Base-by-base conservation (phyloP, 208 protist genomes). In the Vickermania ingenoplastis region DNA sequence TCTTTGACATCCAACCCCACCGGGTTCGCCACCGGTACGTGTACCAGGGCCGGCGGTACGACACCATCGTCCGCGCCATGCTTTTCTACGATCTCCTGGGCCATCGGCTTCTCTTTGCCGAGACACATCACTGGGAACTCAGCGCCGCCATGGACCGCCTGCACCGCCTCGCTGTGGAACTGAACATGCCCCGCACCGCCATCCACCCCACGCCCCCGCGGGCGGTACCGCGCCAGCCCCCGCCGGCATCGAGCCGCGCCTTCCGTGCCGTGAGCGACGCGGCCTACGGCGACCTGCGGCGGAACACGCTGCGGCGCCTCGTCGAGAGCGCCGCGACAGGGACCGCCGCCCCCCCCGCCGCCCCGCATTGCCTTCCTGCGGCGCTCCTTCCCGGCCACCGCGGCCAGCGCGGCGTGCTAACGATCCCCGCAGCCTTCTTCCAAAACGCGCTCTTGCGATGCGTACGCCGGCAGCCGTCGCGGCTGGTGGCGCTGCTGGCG, bases 31-130 rank as follows among this genome's bases (percentile, higher is more conserved):
- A 21, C 50, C 13, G 22, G 7, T 26, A 17, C 13, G 50, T 17
- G 24, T 54, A 54, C 36, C 7, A 45, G 36, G 36, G 36, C 7
- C 36, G 17, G 36, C 36, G 36, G 36, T 45, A 45, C 36, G 36
- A 45, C 17, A 54, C 13, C 11, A 28, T 54, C 22, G 59, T 73
- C 25, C 83, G 83, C 25, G 83, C 83, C 0, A 86, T 90, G 79
- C 63, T 90, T 1, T 82, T 90, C 22, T 86, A 90, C 63, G 83
- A 90, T 51, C 36, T 90, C 27, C 67, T 75, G 2, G 83, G 83
- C 0, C 78, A 86, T 56, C 69, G 83, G 27, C 76, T 90, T 1
- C 60, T 90, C n/a, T 90, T 90, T 55, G 83, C 76, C 0, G 83
- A 90, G 55, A 90, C 83, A 4, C 79, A 90, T 52, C 75, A 65